Percentiles rank a stretch among this genome's conserved stretches.
Conservation (phyloP, 176 grass and related monocot genomes). For the Pontederia paniculata region DNA sequence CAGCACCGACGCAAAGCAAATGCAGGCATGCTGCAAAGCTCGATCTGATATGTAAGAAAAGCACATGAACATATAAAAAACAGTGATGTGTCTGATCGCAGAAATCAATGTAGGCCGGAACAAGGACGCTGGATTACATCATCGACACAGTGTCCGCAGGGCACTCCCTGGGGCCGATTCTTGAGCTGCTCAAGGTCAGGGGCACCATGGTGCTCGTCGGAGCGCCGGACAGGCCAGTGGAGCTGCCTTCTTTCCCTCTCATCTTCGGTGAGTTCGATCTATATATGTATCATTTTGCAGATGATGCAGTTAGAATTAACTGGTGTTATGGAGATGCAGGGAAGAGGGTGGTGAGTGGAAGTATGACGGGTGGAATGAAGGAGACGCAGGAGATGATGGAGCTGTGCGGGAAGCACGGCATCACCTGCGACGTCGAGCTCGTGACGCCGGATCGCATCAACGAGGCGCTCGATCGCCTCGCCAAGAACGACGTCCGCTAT, state of each 20-base stretch:
- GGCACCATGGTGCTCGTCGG: slow-evolving; percentile 58
- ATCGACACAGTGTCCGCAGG: slow-evolving; percentile 62
- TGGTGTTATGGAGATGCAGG: too few relatives aligned
- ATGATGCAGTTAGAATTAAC: too few relatives aligned
- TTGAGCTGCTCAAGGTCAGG: slow-evolving; percentile 69
- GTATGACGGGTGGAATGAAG: slow-evolving; percentile 61
- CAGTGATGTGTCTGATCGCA: slow-evolving; percentile 25
- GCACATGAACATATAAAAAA: too few relatives aligned
- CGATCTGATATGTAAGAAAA: too few relatives aligned
- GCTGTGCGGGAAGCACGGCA: slow-evolving; percentile 45
- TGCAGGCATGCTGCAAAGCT: slow-evolving; percentile 50
- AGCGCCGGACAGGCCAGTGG: slow-evolving; percentile 63
- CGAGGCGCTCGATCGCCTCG: slow-evolving; percentile 34
- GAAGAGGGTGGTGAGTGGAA: slow-evolving; percentile 60
- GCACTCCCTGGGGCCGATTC: slow-evolving; percentile 60
- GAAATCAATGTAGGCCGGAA: slow-evolving; percentile 40
- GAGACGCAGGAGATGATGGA: slow-evolving; percentile 95
- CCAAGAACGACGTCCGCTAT: slow-evolving; percentile 74
- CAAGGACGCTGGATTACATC: slow-evolving; percentile 56
- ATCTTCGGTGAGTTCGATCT: slow-evolving; percentile 44
- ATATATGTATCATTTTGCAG: not conserved
- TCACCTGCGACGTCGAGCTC: slow-evolving; percentile 64
- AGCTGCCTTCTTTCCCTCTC: slow-evolving; percentile 80
- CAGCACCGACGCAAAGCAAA: slow-evolving; percentile 39
- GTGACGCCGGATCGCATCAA: slow-evolving; percentile 48